Percentiles rank a stretch among this genome's conserved stretches.
Conservation (phyloP, 768 basidiomycete species). For the Leccinum uliginosum region DNA sequence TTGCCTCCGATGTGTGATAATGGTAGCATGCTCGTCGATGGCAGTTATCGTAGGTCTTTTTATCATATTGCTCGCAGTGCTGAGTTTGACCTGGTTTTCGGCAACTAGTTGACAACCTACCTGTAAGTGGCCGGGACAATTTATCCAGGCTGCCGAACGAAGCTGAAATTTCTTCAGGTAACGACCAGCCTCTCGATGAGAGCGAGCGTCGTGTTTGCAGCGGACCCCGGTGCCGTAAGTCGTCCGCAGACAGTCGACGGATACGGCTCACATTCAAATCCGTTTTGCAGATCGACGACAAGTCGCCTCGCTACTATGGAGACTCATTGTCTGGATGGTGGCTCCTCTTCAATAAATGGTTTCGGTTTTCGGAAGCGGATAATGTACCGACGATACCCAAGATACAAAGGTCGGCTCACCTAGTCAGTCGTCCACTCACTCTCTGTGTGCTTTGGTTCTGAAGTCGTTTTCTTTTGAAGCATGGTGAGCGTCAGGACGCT, state of each 20-base stretch:
- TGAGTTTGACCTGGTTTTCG: constrained; percentile 3
- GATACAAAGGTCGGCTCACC: constrained; percentile 88
- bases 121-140: constrained; percentile 44
- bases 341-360: constrained; percentile 90
- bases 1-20: constrained; percentile 93
- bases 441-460: background rate
- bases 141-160: background rate
- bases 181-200: constrained; percentile 91
- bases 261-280: background rate
- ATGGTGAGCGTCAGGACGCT: constrained; percentile 94
- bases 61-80: background rate
- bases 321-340: constrained; percentile 97
- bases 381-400: constrained; percentile 87
- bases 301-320: constrained; percentile 90
- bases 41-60: constrained; percentile 72
- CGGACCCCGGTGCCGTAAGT: constrained; percentile 85
- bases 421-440: constrained; percentile 58
- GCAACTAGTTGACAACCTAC: constrained; percentile 76
- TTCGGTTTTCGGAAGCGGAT: constrained; percentile 77
- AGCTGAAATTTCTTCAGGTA: constrained; percentile 47
- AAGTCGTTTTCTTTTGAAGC: constrained; percentile 36
- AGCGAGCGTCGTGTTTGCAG: constrained; percentile 85
- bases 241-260: background rate
- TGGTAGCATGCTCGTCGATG: constrained; percentile 88
- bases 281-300: constrained; percentile 69